Evolutionary conservation across 75 land plant genomes (phyloP), one percentile per base, ranked within the genome.

Genomic region (Cunninghamia lanceolata): DNA sequence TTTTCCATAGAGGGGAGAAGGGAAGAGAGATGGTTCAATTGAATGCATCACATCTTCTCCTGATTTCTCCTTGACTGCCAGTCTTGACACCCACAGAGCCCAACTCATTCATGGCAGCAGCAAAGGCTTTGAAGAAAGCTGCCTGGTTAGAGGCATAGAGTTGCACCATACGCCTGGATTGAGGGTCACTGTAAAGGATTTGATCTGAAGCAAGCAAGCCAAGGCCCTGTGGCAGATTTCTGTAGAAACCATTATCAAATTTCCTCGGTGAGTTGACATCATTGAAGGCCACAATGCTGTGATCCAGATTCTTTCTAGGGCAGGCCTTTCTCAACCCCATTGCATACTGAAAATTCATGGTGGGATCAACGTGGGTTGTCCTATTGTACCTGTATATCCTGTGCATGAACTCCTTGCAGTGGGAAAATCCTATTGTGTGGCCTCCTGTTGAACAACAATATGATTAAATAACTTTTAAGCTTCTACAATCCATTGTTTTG

Each of bases 381-480:
- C 13, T 77, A 3, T 36, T 91, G 83, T 86, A 79, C 30, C 3
- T 83, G 89, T 82, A 92, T 39, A 94, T 86, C 47, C 90, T 78
- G n/a, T 85, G 47, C 74, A 82, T 54, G 89, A 93, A 94, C 68
- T 93, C 88, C 77, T 84, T 91, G 90, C 96, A 95, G 85, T 95
- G 92, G n/a, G 93, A 84, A 87, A 95, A 95, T 30, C 96, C 96
- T 56, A 94, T 85, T n/a, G 96, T 94, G 93, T 94, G 95, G 39
- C 83, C 93, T 28, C 96, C 96, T 46, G 86, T 28, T n/a, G 15
- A 45, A 39, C 8, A 32, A 30, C 9, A 45, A 17, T 9, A 16
- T 4, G 9, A 19, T 40, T 16, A n/a, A n/a, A 30, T n/a, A n/a
- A 32, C 28, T 5, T 25, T 28, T 63, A 36, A 85, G 83, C 73